Percentiles rank a stretch among this genome's conserved stretches.
phyloP scores from a whole-genome alignment of 1,284 basidiomycete genomes.

The Ustilago loliicola region DNA sequence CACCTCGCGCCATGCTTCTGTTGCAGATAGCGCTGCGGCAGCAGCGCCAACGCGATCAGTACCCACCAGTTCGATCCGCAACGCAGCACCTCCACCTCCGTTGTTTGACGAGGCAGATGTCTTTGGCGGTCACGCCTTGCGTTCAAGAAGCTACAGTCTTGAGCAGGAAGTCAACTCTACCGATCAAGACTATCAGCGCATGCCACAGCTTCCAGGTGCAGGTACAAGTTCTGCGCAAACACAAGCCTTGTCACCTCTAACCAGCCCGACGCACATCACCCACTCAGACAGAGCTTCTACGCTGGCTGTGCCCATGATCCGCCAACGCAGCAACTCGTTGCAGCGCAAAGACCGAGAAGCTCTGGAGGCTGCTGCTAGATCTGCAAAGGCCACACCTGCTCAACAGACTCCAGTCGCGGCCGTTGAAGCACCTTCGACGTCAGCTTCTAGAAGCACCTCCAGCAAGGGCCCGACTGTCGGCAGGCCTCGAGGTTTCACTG shows the following conservation, averaged over 20 bases:
- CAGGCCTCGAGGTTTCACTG: slow-evolving; percentile 58
- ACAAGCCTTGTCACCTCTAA: background rate
- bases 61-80: slow-evolving; percentile 15
- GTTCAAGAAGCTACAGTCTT: slow-evolving; percentile 36
- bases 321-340: slow-evolving; percentile 38
- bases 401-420: background rate
- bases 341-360: slow-evolving; percentile 27
- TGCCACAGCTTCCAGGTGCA: background rate
- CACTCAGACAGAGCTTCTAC: slow-evolving; percentile 13
- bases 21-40: background rate
- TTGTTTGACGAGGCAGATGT: slow-evolving; percentile 20
- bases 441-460: slow-evolving; percentile 11
- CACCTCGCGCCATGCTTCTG: slow-evolving; percentile 7
- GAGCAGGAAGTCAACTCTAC: slow-evolving; percentile 34
- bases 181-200: slow-evolving; percentile 11
- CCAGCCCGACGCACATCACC: background rate
- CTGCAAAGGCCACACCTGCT: background rate
- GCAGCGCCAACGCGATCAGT: slow-evolving; percentile 2
- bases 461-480: slow-evolving; percentile 24
- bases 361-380: slow-evolving; percentile 8
- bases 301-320: slow-evolving; percentile 30
- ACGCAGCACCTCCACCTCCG: background rate
- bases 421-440: background rate
- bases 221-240: background rate
- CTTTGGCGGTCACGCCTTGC: slow-evolving; percentile 11